A percentile compares a stretch with the other conserved stretches of the same genome.
Evolutionary conservation across 2,329 filamentous ascomycete species (phyloP).

Genomic region (Aspergillus glaucus): DNA sequence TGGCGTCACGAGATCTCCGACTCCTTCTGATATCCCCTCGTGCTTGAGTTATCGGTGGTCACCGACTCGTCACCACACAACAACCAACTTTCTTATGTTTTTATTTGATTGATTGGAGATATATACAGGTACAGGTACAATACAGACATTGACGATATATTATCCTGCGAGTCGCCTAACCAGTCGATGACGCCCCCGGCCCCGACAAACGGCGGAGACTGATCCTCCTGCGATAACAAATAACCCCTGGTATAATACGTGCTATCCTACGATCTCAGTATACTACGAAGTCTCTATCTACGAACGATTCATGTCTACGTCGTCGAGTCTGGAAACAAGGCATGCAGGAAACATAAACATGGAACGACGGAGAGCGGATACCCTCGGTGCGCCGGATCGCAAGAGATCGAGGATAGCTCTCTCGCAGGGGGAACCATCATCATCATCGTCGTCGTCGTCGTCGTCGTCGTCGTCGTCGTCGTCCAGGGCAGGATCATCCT

Average conservation of each 20-base stretch:
- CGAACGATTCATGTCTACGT: too few species aligned
- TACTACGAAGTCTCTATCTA: too few species aligned
- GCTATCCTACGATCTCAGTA: too few species aligned
- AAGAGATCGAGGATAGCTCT: conserved; percentile 22
- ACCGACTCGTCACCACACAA: too few species aligned
- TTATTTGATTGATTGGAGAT: too few species aligned
- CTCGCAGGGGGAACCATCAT: not conserved
- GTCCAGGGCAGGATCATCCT: conserved; percentile 13
- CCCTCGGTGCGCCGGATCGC: conserved; percentile 27
- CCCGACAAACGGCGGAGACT: conserved; percentile 26
- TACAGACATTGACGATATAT: too few species aligned
- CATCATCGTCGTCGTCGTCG: not conserved
- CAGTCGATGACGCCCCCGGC: conserved; percentile 28
- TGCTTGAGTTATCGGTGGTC: too few species aligned
- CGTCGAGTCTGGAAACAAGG: too few species aligned
- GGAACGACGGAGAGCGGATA: conserved; percentile 13
- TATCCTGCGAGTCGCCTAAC: conserved; percentile 7
- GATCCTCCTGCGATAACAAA: conserved; percentile 17
- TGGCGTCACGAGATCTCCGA: too few species aligned
- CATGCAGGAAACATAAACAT: not conserved
- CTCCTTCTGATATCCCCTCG: too few species aligned
- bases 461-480: not conserved
- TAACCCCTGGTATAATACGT: not conserved
- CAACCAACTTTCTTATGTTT: too few species aligned
- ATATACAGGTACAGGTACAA: too few species aligned